These are phyloP conservation scores for Heracleum sosnowskyi DNA, from an alignment of 129 eudicot species.

Conservation along the genomic window DNA sequence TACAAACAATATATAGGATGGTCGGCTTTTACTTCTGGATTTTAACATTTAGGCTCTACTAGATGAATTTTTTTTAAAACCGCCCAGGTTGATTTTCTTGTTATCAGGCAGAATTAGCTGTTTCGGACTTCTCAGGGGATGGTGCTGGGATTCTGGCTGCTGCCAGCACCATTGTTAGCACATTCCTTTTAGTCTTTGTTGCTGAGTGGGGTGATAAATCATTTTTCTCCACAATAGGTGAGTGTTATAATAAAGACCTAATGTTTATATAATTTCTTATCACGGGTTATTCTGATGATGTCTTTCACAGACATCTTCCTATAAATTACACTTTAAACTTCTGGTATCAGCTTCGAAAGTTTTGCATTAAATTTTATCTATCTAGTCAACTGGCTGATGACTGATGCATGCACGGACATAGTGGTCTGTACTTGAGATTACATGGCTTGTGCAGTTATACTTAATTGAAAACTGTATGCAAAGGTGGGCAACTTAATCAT, in stretches of 20 bases:
- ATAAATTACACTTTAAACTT: background rate
- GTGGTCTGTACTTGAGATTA: background rate
- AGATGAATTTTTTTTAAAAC: background rate
- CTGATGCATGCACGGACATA: background rate
- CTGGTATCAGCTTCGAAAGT: background rate
- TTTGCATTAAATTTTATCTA: background rate
- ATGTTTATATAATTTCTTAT: background rate
- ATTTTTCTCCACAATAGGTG: constrained; percentile 95
- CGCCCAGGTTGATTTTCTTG: constrained; percentile 6
- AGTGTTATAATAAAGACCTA: constrained; percentile 13
- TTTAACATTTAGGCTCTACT: background rate
- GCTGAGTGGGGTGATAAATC: constrained; percentile 99
- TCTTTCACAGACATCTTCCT: background rate
- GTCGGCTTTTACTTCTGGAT: background rate
- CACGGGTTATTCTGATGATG: background rate
- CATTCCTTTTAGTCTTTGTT: constrained; percentile 72
- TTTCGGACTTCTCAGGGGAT: constrained; percentile 73
- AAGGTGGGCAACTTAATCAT: background rate
- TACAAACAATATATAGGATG: background rate
- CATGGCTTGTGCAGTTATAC: background rate
- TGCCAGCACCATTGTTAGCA: constrained; percentile 71
- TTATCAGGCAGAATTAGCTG: constrained; percentile 92
- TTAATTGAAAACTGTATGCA: background rate
- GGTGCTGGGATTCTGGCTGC: constrained; percentile 84
- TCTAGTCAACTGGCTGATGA: background rate